Base-by-base conservation (phyloP, 2,329 filamentous ascomycete species). In the Fusarium dlaminii region DNA sequence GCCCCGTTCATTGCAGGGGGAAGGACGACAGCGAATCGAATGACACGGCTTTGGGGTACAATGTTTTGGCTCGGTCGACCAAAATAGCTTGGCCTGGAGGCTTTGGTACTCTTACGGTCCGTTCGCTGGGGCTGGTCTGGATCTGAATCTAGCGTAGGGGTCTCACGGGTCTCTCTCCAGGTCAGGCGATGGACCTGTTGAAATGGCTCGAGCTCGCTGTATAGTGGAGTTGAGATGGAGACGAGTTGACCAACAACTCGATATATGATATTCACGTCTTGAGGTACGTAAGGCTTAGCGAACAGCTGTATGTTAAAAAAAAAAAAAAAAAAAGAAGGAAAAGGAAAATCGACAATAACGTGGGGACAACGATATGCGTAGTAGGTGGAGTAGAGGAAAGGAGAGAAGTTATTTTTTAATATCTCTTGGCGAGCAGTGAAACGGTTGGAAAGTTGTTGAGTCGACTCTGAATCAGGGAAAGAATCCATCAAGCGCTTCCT, bases 101-200 rank as follows among this genome's bases (percentile, higher is more conserved):
- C 65, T 68, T 68, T 62, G 69, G 57, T 63, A 69, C 68, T 77
- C 66, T 63, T 66, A 54, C 63, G 75, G 75, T 70, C 75, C 75
- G 75, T 77, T 71, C 72, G 51, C 73, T 65, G 72, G 61, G 66
- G 45, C 65, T 65, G 72, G 72, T 72, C 76, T 78, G 74, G 74
- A 75, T 77, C 75, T 77, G 72, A 68, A 77, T 77, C 75, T 74
- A 66, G 70, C 27, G 59, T 65, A 70, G 34, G 66, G 67, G 59
- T 69, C 66, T 69, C 46, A 32, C 36, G 55, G 61, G 56, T 42
- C 57, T 63, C 51, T 68, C 56, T 72, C 66, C 48, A 66, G 68
- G 52, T 67, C 75, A 65, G 64, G 39, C 61, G 54, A 69, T 64
- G 63, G 59, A 54, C 63, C 58, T 77, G 67, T 70, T 40, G 65